Evolutionary conservation across 805 yeast species (phyloP).

Genomic region (Starmerella apicola): DNA sequence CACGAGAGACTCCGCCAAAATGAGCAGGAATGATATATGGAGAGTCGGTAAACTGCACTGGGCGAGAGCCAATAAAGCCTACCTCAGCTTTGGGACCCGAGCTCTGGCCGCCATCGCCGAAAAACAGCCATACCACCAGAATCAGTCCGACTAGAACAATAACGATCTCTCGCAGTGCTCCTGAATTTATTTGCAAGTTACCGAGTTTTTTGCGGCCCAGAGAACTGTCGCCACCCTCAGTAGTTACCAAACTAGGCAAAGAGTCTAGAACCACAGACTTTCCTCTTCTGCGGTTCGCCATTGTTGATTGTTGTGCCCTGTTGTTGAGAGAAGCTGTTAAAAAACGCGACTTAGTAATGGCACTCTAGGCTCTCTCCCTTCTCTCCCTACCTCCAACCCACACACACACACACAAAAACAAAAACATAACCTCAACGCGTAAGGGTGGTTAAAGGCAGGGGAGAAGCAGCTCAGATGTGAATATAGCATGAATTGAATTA

Average conservation of each 20-base stretch:
- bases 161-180: slow-evolving; percentile 19
- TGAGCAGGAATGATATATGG: slow-evolving; percentile 22
- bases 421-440: no score
- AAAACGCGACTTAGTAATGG: neutral
- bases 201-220: neutral
- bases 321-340: neutral
- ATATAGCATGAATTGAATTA: no score
- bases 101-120: slow-evolving; percentile 15
- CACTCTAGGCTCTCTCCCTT: neutral
- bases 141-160: slow-evolving; percentile 20
- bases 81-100: neutral
- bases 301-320: neutral
- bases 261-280: slow-evolving; percentile 19
- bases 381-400: neutral
- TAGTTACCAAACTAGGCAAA: slow-evolving; percentile 19
- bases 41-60: slow-evolving; percentile 10
- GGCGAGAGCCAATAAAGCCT: slow-evolving; percentile 9
- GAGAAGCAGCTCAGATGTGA: no score
- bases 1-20: slow-evolving; percentile 14
- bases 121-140: slow-evolving; percentile 22
- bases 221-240: slow-evolving; percentile 15
- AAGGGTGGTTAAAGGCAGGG: no score
- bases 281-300: slow-evolving; percentile 19
- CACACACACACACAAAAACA: no score
- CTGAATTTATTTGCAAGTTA: slow-evolving; percentile 10